phyloP scores from a whole-genome alignment of 2,329 filamentous ascomycete genomes.

The Aspergillus novofumigatus region DNA sequence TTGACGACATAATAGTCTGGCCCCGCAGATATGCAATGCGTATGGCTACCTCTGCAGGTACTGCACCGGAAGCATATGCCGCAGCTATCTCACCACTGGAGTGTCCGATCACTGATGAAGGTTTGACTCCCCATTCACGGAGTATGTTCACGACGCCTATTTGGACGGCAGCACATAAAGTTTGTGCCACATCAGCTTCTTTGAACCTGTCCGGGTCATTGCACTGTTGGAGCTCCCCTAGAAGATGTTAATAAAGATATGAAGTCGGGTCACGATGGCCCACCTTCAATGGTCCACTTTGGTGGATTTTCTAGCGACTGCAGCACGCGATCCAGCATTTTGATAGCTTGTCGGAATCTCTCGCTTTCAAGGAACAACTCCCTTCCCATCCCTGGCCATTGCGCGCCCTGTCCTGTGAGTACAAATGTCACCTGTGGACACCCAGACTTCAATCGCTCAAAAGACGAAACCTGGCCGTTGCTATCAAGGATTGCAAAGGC shows the following conservation, averaged over 20 bases:
- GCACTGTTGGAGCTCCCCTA: too few species aligned
- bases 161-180: slow-evolving; percentile 25
- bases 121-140: slow-evolving; percentile 27
- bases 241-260: too few species aligned
- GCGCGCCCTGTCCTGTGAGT: slow-evolving; percentile 31
- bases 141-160: slow-evolving; percentile 26
- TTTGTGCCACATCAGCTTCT: slow-evolving; percentile 20
- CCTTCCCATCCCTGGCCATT: slow-evolving; percentile 29
- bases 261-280: too few species aligned
- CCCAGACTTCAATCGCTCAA: too few species aligned
- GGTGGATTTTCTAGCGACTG: background rate
- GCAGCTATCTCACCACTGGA: slow-evolving; percentile 51
- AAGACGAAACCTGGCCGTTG: slow-evolving; percentile 8
- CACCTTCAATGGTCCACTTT: slow-evolving; percentile 9
- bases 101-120: slow-evolving; percentile 44
- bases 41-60: slow-evolving; percentile 27
- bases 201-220: slow-evolving; percentile 12
- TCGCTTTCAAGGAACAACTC: slow-evolving; percentile 11
- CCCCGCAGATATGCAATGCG: slow-evolving; percentile 5
- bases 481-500: too few species aligned
- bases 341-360: background rate
- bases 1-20: background rate
- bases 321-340: background rate
- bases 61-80: slow-evolving; percentile 46
- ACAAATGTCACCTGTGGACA: slow-evolving; percentile 4